Base-by-base conservation (phyloP, 2,329 filamentous ascomycete species). In the Claviceps citrina region DNA sequence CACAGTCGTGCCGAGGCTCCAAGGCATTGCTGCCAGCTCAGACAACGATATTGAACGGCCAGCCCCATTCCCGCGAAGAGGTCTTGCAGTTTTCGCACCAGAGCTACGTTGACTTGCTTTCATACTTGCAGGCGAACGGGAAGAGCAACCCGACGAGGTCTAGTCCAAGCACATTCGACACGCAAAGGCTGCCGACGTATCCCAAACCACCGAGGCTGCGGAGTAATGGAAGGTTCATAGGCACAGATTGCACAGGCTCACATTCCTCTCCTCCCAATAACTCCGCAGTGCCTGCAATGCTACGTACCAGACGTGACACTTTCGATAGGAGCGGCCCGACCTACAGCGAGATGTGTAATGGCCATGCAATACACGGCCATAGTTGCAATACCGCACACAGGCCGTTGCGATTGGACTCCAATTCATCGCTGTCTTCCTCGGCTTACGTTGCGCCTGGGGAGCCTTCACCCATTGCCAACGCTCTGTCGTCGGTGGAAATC, bases 81-180 rank as follows among this genome's bases (percentile, higher is more conserved):
- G 73, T 74, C 2, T 60, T 86, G 19, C 65, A 71, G 12, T 78
- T 76, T 61, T 82, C 81, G n/a, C 78, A 86, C 54, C 68, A 69
- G 47, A 71, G 78, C 25, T 87, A 87, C 56, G 66, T 81, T 36
- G 78, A 84, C 46, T 67, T 89, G 7, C 61, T 87, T 3, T 62
- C 74, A 8, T 75, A 73, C 46, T 64, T 83, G 6, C 75, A 81
- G 44, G 68, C 73, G 39, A 65, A 64, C 16, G 76, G 73, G 42
- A 76, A 67, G 49, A 56, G 63, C 2, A 60, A 61, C 8, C 54
- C 62, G 15, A 53, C 54, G 15, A 64, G 62, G 44, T 53, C 54
- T 16, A 54, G 57, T 19, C 56, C 60, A 31, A 55, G 56, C 5
- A 53, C 61, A 7, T 59, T 59, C 38, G 34, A 60, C 9, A 59